These are phyloP conservation scores for Aegilops umbellulata DNA, from an alignment of 176 grass and related monocot species.

Conservation along the genomic window DNA sequence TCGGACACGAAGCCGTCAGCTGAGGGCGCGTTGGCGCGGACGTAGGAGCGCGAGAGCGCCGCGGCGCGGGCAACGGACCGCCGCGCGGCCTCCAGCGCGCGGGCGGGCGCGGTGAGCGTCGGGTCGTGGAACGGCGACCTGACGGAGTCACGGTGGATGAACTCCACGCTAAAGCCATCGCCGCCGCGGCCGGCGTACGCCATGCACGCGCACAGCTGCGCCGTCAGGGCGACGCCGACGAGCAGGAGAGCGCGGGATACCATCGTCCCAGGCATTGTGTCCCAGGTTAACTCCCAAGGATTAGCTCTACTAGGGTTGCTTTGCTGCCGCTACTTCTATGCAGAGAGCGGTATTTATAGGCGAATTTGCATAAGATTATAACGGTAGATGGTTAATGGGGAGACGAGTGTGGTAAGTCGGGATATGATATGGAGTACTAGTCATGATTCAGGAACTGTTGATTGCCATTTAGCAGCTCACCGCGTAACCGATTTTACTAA, in stretches of 20 bases:
- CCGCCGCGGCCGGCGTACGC: not conserved
- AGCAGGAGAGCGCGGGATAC: not conserved
- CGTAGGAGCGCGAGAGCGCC: not conserved
- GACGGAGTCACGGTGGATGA: conserved; percentile 60
- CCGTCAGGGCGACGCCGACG: not conserved
- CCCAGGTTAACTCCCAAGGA: not conserved
- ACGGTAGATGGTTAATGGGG: not conserved
- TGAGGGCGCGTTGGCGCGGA: not conserved
- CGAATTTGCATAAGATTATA: not conserved
- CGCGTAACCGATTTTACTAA: no score
- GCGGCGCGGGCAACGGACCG: conserved; percentile 31
- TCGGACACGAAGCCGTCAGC: conserved; percentile 20
- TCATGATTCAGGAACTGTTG: not conserved
- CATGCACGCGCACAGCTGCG: not conserved
- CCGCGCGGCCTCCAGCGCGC: conserved; percentile 25
- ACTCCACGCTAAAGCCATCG: conserved; percentile 59
- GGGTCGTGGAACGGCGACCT: conserved; percentile 55
- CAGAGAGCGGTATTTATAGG: not conserved
- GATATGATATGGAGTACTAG: not conserved
- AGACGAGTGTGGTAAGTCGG: not conserved
- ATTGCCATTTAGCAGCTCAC: not conserved
- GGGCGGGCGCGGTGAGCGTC: conserved; percentile 9
- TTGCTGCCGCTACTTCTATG: not conserved
- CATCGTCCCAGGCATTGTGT: conserved; percentile 25
- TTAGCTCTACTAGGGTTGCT: not conserved